Evolutionary conservation across 2,329 filamentous ascomycete species (phyloP).

Genomic region (Pseudogymnoascus sp.): DNA sequence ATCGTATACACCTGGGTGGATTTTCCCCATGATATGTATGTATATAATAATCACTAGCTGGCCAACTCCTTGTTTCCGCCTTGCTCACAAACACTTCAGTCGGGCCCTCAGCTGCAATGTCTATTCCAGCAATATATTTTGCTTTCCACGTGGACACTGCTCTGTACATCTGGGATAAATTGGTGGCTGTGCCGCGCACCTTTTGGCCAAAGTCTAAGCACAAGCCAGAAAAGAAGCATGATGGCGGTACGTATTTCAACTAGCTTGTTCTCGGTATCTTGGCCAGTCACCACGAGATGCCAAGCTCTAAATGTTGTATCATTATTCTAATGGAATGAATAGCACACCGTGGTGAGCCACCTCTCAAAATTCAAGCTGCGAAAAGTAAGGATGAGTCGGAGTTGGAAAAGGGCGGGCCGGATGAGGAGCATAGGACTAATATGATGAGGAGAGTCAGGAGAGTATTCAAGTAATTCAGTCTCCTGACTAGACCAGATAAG

Average conservation of each 20-base stretch:
- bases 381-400: neutral
- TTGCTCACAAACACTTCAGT: neutral
- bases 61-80: neutral
- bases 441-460: neutral
- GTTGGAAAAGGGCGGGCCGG: neutral
- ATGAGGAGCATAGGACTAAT: neutral
- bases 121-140: neutral
- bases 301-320: too few relatives aligned
- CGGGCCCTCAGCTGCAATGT: neutral
- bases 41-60: neutral
- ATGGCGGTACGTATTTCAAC: neutral
- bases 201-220: neutral
- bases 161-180: neutral
- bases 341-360: neutral
- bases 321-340: neutral
- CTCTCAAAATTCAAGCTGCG: neutral
- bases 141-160: neutral
- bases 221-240: neutral
- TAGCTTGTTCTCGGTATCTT: neutral
- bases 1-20: neutral
- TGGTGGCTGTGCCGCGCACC: neutral
- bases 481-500: neutral
- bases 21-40: constrained; percentile 1
- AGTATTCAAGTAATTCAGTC: neutral
- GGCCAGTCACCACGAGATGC: too few relatives aligned